A percentile compares a stretch with the other conserved stretches of the same genome.
Evolutionary conservation across 2,329 filamentous ascomycete species (phyloP).

Genomic region (Orbilia ellipsospora): DNA sequence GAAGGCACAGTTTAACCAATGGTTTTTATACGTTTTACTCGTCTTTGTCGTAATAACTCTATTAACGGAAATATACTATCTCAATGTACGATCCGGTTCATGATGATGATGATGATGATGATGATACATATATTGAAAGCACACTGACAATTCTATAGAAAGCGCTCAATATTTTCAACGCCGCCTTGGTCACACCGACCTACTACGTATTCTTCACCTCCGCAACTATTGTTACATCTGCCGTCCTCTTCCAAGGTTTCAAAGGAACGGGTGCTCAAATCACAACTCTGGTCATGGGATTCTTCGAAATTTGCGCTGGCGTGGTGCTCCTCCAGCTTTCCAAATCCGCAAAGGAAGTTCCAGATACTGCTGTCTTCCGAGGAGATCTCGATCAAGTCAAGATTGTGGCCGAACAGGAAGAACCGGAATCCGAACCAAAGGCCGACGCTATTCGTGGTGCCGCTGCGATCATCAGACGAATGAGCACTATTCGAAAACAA

Average conservation of each 20-base stretch:
- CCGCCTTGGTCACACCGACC: constrained; percentile 93
- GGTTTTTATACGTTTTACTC: constrained; percentile 92
- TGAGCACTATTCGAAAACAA: constrained; percentile 79
- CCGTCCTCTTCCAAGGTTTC: constrained; percentile 92
- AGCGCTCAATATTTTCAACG: constrained; percentile 97
- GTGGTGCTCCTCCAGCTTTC: constrained; percentile 95
- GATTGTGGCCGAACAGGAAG: constrained; percentile 92
- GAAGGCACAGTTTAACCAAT: constrained; percentile 90
- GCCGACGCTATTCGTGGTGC: constrained; percentile 94
- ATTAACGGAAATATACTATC: constrained; percentile 90
- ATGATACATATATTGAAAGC: neutral
- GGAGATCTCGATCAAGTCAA: constrained; percentile 95
- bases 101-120: too few species aligned
- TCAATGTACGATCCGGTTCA: constrained; percentile 76
- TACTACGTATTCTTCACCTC: constrained; percentile 99
- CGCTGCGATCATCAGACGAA: constrained; percentile 83
- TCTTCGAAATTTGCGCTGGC: constrained; percentile 90
- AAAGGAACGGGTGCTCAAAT: constrained; percentile 85
- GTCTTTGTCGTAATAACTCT: constrained; percentile 91
- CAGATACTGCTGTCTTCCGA: constrained; percentile 88
- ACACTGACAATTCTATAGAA: constrained; percentile 71
- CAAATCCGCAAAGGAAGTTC: constrained; percentile 97
- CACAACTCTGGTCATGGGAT: constrained; percentile 81
- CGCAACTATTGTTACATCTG: constrained; percentile 92
- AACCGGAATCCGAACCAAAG: constrained; percentile 95